Evolutionary conservation across 208 protist species (phyloP).

Genomic region (Crithidia acanthocephali): DNA sequence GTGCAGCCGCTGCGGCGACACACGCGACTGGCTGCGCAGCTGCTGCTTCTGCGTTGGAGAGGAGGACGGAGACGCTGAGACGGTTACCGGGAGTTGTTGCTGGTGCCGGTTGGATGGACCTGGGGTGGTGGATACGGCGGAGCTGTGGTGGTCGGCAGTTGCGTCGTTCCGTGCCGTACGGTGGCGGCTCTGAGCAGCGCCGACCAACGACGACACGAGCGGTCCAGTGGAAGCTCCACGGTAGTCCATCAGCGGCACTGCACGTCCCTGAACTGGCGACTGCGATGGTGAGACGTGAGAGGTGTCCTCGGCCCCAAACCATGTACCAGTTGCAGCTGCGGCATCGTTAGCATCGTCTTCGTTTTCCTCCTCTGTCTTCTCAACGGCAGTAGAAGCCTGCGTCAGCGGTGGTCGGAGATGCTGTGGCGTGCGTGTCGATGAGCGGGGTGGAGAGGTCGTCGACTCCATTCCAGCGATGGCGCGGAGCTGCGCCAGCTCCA

Average conservation of each 20-base stretch:
- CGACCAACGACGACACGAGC: background rate
- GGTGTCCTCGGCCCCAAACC: background rate
- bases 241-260: background rate
- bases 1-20: background rate
- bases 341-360: background rate
- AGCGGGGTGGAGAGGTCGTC: too few species aligned
- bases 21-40: background rate
- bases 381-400: too few species aligned
- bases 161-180: background rate
- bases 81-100: background rate
- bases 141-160: background rate
- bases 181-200: background rate
- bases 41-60: background rate
- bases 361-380: background rate
- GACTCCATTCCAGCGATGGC: too few species aligned
- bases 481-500: slow-evolving; percentile 23
- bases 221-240: background rate
- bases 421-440: too few species aligned
- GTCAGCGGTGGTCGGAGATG: too few species aligned
- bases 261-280: background rate
- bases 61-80: background rate
- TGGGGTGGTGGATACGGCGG: background rate
- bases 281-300: background rate
- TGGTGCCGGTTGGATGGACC: background rate
- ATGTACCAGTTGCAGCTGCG: background rate